Evolutionary conservation across 2,329 filamentous ascomycete genomes (phyloP).

Genomic region (Aspergillus phoenicis): DNA sequence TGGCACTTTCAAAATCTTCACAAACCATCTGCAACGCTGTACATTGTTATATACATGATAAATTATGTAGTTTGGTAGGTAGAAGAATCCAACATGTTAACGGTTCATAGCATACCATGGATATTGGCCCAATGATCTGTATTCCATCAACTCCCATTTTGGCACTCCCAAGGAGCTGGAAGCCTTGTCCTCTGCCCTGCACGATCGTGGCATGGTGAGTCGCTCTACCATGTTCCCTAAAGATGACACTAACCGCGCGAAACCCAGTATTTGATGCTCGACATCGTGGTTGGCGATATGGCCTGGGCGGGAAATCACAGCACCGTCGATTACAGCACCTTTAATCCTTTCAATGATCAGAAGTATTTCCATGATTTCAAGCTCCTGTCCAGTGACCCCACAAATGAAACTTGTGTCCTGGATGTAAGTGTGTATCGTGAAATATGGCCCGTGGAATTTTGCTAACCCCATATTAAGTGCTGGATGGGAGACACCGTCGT

Average conservation of each 20-base stretch:
- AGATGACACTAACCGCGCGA: background rate
- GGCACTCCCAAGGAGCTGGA: constrained; percentile 63
- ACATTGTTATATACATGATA: background rate
- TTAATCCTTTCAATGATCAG: constrained; percentile 56
- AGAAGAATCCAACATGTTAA: background rate
- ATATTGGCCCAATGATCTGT: constrained; percentile 53
- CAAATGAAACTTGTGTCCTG: constrained; percentile 47
- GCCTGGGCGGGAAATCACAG: constrained; percentile 45
- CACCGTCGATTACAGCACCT: constrained; percentile 54
- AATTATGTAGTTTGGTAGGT: background rate
- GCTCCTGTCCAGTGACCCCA: constrained; percentile 51
- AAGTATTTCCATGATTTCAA: constrained; percentile 64
- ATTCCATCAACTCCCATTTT: constrained; percentile 57
- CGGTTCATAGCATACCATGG: constrained; percentile 43
- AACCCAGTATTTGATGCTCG: constrained; percentile 58
- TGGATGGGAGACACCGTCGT: constrained; percentile 56
- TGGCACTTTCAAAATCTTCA: background rate
- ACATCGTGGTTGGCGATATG: constrained; percentile 61
- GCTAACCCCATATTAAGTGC: constrained; percentile 40
- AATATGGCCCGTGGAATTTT: background rate
- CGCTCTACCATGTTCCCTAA: background rate
- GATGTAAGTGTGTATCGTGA: constrained; percentile 9
- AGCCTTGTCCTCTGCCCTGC: constrained; percentile 57
- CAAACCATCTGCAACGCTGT: background rate
- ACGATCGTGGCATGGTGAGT: constrained; percentile 53